A percentile compares a stretch with the other conserved stretches of the same genome.
Evolutionary conservation across 495 filamentous ascomycete species (phyloP).

Genomic region (Aspergillus sclerotiicarbonarius): DNA sequence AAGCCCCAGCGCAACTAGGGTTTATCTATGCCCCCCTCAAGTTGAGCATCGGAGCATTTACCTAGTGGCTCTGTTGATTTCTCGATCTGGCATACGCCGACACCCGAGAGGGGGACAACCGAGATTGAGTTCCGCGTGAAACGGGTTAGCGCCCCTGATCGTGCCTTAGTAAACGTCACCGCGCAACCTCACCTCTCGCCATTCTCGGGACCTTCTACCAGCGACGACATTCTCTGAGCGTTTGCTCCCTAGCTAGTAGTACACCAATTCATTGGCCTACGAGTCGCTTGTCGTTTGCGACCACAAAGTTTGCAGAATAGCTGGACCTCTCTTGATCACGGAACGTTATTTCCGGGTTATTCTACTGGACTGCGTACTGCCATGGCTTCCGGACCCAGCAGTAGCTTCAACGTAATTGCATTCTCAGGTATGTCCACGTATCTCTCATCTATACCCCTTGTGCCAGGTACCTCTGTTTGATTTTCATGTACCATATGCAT

Average conservation of each 20-base stretch:
- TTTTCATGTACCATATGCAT: neutral
- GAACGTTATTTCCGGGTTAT: neutral
- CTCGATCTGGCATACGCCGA: slow-evolving; percentile 2
- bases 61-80: slow-evolving; percentile 1
- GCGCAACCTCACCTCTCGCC: slow-evolving; percentile 36
- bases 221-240: slow-evolving; percentile 1
- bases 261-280: slow-evolving; percentile 11
- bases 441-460: neutral
- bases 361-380: slow-evolving; percentile 5
- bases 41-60: slow-evolving; percentile 16
- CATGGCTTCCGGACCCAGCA: slow-evolving; percentile 29
- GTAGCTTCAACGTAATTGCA: slow-evolving; percentile 12
- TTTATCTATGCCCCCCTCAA: slow-evolving; percentile 17
- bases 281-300: slow-evolving; percentile 23
- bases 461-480: neutral
- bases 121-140: slow-evolving; percentile 27
- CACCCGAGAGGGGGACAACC: slow-evolving; percentile 9
- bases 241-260: slow-evolving; percentile 11
- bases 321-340: neutral
- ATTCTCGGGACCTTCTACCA: slow-evolving; percentile 11
- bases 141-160: slow-evolving; percentile 27
- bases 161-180: slow-evolving; percentile 42
- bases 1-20: slow-evolving; percentile 22
- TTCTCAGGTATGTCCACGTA: slow-evolving; percentile 24
- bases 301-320: neutral